Evolutionary conservation across 768 basidiomycete genomes (phyloP).

Genomic region (Amylocystis lapponica): DNA sequence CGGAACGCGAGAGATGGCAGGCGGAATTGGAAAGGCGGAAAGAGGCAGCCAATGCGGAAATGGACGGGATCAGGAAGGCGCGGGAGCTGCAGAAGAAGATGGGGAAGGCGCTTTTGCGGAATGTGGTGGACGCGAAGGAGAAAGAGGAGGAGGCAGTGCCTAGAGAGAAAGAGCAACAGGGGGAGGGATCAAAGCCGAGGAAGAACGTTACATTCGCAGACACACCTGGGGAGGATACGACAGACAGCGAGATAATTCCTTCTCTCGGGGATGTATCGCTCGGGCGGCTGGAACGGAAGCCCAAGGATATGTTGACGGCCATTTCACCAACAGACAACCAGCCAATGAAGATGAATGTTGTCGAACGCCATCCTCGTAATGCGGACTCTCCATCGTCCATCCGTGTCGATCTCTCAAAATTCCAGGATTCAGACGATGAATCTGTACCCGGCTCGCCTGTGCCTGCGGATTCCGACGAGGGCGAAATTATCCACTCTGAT

Average conservation of each 20-base stretch:
- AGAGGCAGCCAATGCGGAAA: slow-evolving; percentile 38
- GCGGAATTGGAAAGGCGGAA: slow-evolving; percentile 47
- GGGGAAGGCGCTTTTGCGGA: slow-evolving; percentile 59
- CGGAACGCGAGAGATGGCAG: slow-evolving; percentile 36
- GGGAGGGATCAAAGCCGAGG: slow-evolving; percentile 33
- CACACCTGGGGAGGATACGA: slow-evolving; percentile 20
- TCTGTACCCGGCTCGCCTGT: slow-evolving; percentile 34
- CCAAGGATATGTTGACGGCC: slow-evolving; percentile 29
- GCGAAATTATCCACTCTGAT: slow-evolving; percentile 20
- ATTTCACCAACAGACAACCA: slow-evolving; percentile 28
- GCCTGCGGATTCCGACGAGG: slow-evolving; percentile 29
- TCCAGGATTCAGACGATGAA: slow-evolving; percentile 67
- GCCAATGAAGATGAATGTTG: slow-evolving; percentile 64
- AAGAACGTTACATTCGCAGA: slow-evolving; percentile 68
- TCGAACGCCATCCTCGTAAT: slow-evolving; percentile 50
- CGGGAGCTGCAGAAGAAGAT: slow-evolving; percentile 69
- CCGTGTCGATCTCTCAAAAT: slow-evolving; percentile 8
- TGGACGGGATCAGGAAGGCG: slow-evolving; percentile 32
- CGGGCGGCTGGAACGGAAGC: slow-evolving; percentile 38
- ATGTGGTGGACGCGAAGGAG: slow-evolving; percentile 36
- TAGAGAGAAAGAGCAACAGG: slow-evolving; percentile 24
- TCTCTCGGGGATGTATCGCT: slow-evolving; percentile 55
- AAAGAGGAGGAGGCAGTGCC: slow-evolving; percentile 30
- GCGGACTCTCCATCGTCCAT: slow-evolving; percentile 17
- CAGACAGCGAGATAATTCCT: slow-evolving; percentile 7